Base-by-base conservation (phyloP, 2,329 filamentous ascomycete genomes). In the Thermothelomyces thermophilus region DNA sequence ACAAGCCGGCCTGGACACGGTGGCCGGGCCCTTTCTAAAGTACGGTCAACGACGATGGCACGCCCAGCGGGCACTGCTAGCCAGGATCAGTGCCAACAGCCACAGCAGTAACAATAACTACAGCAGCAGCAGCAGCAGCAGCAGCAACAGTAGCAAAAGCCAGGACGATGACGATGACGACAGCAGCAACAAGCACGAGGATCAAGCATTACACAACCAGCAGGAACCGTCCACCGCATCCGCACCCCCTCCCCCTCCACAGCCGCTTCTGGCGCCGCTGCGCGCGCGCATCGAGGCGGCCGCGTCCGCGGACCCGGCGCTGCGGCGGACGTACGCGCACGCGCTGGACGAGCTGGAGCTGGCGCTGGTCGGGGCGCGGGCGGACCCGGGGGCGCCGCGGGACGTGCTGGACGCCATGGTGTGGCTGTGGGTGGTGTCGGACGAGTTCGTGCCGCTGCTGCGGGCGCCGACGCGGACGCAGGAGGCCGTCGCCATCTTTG, bases 401-500 rank as follows among this genome's bases (percentile, higher is more conserved):
- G 70, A 73, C 42, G 58, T 65, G 19, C 60, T 63, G 2, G 70
- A 72, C 48, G 60, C 68, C 1, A 70, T 72, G 47, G 58, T 68
- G 5, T 72, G 69, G 69, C 60, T 70, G 41, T 71, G 67, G 56
- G 46, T 54, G 22, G 60, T 68, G 9, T 59, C 64, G 3, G 62
- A 68, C 46, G 64, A 66, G 4, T 66, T 70, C 19, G 51, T 72
- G 9, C 61, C 64, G 14, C 58, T 72, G 19, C 54, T 72, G 11
- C 59, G 24, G 24, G 24, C 24, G 24, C 5, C 24, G 24, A 9
- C 56, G 16, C 61, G 54, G 8, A 52, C 57, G 5, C 63, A 65
- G 40, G 61, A 64, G 48, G 57, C 62, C 1, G 56, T 69, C 1
- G 60, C 58, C 9, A 64, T 69, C 3, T 66, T 67, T 49, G 64